These are phyloP conservation scores for Priceomyces medius DNA, from an alignment of 805 yeast genomes.

Conservation along the genomic window DNA sequence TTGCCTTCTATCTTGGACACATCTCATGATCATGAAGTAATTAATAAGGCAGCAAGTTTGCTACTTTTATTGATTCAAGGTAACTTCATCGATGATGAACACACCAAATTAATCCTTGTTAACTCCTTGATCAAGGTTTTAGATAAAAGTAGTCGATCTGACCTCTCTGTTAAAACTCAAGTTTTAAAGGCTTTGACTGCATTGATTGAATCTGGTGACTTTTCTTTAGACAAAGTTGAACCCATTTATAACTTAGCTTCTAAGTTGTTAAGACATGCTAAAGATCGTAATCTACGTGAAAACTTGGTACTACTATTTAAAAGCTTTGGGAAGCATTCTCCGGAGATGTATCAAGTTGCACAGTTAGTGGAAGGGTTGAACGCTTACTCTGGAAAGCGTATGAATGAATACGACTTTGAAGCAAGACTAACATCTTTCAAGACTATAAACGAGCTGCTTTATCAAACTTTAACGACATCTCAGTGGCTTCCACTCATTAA, in stretches of 20 bases:
- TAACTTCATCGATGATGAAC: constrained; percentile 55
- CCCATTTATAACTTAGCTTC: constrained; percentile 52
- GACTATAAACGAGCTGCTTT: constrained; percentile 56
- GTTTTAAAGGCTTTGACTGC: constrained; percentile 57
- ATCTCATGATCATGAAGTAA: constrained; percentile 44
- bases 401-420: constrained; percentile 79
- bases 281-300: constrained; percentile 61
- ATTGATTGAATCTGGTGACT: constrained; percentile 52
- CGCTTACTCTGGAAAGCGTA: constrained; percentile 57
- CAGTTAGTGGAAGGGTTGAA: constrained; percentile 63
- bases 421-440: constrained; percentile 68
- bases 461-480: constrained; percentile 37
- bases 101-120: constrained; percentile 52
- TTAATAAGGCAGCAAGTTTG: constrained; percentile 51
- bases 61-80: constrained; percentile 54
- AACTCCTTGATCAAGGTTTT: constrained; percentile 59
- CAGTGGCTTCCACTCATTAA: constrained; percentile 84
- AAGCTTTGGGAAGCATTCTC: constrained; percentile 56
- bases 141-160: constrained; percentile 52
- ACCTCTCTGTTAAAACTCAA: constrained; percentile 51
- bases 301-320: constrained; percentile 59
- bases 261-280: constrained; percentile 55
- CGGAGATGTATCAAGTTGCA: constrained; percentile 44
- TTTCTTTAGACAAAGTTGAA: constrained; percentile 50
- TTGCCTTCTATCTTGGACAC: constrained; percentile 51